Conservation (phyloP, 306 rosid genomes). For the Fragaria iinumae region DNA sequence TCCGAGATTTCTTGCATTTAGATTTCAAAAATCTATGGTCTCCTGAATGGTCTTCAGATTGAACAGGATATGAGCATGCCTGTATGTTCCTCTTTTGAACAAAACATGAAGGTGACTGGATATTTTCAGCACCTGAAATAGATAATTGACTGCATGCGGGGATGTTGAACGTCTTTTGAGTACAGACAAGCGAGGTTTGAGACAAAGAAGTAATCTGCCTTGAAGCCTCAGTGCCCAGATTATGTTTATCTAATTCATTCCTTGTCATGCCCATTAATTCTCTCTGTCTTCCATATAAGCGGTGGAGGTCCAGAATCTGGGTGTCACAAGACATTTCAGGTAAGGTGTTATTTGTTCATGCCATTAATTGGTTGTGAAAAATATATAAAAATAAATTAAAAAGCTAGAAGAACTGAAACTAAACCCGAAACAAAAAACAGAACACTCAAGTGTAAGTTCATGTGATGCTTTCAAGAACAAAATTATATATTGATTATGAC, state of each 20-base stretch:
- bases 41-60: constrained; percentile 29
- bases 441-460: not conserved
- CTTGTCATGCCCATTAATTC: constrained; percentile 60
- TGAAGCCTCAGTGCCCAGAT: constrained; percentile 38
- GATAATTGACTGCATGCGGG: constrained; percentile 36
- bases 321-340: constrained; percentile 19
- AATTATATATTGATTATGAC: not conserved
- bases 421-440: not conserved
- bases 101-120: constrained; percentile 35
- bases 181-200: constrained; percentile 29
- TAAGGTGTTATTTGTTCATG: not conserved
- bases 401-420: not conserved
- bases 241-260: constrained; percentile 38
- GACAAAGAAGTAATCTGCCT: constrained; percentile 36
- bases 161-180: constrained; percentile 27
- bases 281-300: constrained; percentile 69
- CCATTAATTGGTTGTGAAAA: not conserved
- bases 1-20: constrained; percentile 51
- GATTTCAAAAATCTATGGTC: constrained; percentile 33
- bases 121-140: constrained; percentile 28
- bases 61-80: constrained; percentile 28
- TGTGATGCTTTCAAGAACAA: not conserved
- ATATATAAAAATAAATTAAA: not conserved
- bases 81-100: constrained; percentile 38
- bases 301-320: constrained; percentile 87